Conservation (phyloP, 768 basidiomycete species). For the Trametes meyenii region DNA sequence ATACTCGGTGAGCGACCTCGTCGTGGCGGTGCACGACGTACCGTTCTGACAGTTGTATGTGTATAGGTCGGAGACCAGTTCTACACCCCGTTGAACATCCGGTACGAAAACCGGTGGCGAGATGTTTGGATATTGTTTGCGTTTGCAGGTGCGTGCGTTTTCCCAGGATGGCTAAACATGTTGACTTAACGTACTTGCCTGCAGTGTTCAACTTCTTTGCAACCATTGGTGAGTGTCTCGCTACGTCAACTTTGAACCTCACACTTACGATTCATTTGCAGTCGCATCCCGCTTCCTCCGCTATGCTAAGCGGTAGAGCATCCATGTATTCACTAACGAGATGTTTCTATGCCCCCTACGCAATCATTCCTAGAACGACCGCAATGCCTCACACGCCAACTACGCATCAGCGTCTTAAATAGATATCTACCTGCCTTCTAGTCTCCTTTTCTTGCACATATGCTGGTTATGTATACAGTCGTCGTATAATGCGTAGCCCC, state of each 20-base stretch:
- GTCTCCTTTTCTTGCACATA: too few relatives aligned
- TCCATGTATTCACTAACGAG: too few relatives aligned
- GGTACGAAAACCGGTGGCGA: slow-evolving; percentile 63
- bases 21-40: too few relatives aligned
- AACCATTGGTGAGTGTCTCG: slow-evolving; percentile 48
- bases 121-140: slow-evolving; percentile 69
- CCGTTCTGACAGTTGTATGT: not conserved
- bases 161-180: not conserved
- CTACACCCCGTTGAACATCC: slow-evolving; percentile 68
- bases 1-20: slow-evolving; percentile 41
- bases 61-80: slow-evolving; percentile 66
- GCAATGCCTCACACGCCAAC: too few relatives aligned
- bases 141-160: slow-evolving; percentile 49
- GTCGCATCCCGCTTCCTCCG: slow-evolving; percentile 74
- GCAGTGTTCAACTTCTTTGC: slow-evolving; percentile 69
- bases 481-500: too few relatives aligned
- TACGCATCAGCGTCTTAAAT: too few relatives aligned
- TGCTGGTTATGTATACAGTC: too few relatives aligned
- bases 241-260: too few relatives aligned
- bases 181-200: not conserved
- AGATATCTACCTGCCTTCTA: too few relatives aligned
- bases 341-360: not conserved
- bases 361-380: too few relatives aligned
- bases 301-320: slow-evolving; percentile 62
- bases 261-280: slow-evolving; percentile 24